phyloP scores from a whole-genome alignment of 2,329 filamentous ascomycete species.

The Fusarium sp. region DNA sequence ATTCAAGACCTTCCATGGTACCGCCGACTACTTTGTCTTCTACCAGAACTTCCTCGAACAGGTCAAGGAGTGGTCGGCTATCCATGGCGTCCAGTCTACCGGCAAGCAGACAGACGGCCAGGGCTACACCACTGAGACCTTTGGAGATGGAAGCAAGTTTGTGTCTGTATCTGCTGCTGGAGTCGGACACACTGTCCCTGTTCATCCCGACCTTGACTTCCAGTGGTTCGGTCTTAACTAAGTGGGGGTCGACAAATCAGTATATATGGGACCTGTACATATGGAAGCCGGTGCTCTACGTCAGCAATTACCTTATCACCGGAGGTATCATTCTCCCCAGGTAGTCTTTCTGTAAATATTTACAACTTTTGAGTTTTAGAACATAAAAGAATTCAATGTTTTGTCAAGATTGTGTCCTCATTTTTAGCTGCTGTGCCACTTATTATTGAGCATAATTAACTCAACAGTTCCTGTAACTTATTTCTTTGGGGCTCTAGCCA shows the following conservation, averaged over 20 bases:
- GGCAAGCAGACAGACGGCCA: not conserved
- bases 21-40: slow-evolving; percentile 3
- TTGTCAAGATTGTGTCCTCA: not conserved
- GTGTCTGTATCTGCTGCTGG: slow-evolving; percentile 11
- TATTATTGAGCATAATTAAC: not conserved
- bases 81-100: slow-evolving; percentile 2
- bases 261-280: not conserved
- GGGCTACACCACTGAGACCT: slow-evolving; percentile 8
- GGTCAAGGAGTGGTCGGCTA: slow-evolving; percentile 13
- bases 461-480: not conserved
- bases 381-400: not conserved
- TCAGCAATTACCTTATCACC: not conserved
- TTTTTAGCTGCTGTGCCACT: accelerated
- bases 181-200: slow-evolving; percentile 10
- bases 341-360: not conserved
- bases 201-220: slow-evolving; percentile 9
- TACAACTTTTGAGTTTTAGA: not conserved
- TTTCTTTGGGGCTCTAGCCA: not conserved
- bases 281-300: not conserved
- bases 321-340: not conserved
- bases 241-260: not conserved
- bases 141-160: slow-evolving; percentile 11
- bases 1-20: slow-evolving; percentile 14
- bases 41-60: slow-evolving; percentile 21
- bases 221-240: slow-evolving; percentile 16